Base-by-base conservation (phyloP, 2,329 filamentous ascomycete species). In the Basipetospora sp. region DNA sequence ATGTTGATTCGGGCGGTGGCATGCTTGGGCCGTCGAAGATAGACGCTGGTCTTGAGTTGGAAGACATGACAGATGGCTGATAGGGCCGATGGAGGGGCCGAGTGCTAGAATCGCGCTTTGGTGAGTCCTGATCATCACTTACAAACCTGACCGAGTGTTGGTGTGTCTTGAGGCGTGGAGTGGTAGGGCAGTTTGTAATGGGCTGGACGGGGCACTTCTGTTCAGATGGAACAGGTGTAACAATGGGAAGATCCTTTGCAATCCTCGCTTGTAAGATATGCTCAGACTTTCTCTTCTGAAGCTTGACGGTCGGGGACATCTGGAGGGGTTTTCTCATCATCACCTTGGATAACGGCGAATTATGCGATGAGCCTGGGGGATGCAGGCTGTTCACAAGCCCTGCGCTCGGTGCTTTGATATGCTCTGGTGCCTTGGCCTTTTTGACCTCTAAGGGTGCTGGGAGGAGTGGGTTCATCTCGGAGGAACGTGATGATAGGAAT, bases 1-100 rank as follows among this genome's bases (percentile, higher is more conserved):
- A 84, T 4, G 74, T 69, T 2, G 70, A 65, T 45, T 82, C 78
- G 26, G 74, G 68, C 3, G 76, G 72, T 4, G 67, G 67, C 52
- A 80, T 75, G 43, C 65, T 60, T 3, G 69, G 69, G 4, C 71
- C 68, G 36, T 79, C 77, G 38, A 67, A 56, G 41, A 74, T 62
- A 8, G 70, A 74, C 17, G 60, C 63, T 13, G 55, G 53, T 41
- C 59, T 53, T 18, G 65, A 62, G 41, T 57, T 57, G 11, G 53
- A 56, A 9, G 69, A 71, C 36, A 60, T 57, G 41, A 70, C 53
- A 25, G 68, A 73, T 3, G 68, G 60, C 43, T 71, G 67, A 46
- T 74, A 74, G n/a, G 62, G 56, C 43, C 57, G 58, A 36, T 62
- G 56, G 11, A 55, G 57, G 38, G 60, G 55, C 43, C 59, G 57